A percentile compares a stretch with the other conserved stretches of the same genome.
Evolutionary conservation across 2,329 filamentous ascomycete genomes (phyloP).

Genomic region (Fusarium veterinarium): DNA sequence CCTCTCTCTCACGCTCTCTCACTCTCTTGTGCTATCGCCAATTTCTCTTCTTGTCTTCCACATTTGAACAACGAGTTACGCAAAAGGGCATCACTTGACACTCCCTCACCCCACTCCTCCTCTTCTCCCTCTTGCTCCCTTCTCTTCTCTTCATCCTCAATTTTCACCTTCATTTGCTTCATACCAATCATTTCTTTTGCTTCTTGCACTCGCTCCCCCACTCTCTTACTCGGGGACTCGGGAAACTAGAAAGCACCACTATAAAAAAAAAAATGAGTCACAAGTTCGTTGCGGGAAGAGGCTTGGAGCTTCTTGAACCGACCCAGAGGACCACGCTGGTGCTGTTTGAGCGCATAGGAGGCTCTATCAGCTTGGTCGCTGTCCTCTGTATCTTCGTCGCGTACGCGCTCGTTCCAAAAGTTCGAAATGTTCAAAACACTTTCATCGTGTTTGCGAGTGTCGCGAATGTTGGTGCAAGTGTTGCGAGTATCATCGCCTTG

Average conservation of each 20-base stretch:
- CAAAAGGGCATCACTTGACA: slow-evolving; percentile 6
- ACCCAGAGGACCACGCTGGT: slow-evolving; percentile 57
- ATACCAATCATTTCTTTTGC: neutral
- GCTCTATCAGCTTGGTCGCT: slow-evolving; percentile 63
- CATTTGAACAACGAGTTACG: slow-evolving; percentile 6
- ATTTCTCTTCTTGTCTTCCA: neutral
- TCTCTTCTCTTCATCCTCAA: neutral
- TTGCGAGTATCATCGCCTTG: slow-evolving; percentile 77
- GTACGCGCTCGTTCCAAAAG: slow-evolving; percentile 61
- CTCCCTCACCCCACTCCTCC: neutral
- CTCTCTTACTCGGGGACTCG: slow-evolving; percentile 7
- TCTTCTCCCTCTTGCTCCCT: neutral
- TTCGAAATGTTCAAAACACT: slow-evolving; percentile 69
- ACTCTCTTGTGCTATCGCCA: neutral
- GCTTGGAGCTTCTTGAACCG: slow-evolving; percentile 47
- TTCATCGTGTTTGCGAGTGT: slow-evolving; percentile 72
- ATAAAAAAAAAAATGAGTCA: slow-evolving; percentile 9
- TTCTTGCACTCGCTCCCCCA: slow-evolving; percentile 4
- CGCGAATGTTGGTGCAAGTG: slow-evolving; percentile 68
- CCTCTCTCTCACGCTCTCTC: slow-evolving; percentile 1
- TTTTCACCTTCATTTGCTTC: neutral
- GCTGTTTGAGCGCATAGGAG: slow-evolving; percentile 64
- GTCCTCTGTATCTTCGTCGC: slow-evolving; percentile 65
- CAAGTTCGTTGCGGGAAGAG: slow-evolving; percentile 30
- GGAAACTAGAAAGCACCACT: slow-evolving; percentile 7